A percentile compares a stretch with the other conserved stretches of the same genome.
Evolutionary conservation across 805 yeast genomes (phyloP).

Genomic region (Starmerella stigmatis): DNA sequence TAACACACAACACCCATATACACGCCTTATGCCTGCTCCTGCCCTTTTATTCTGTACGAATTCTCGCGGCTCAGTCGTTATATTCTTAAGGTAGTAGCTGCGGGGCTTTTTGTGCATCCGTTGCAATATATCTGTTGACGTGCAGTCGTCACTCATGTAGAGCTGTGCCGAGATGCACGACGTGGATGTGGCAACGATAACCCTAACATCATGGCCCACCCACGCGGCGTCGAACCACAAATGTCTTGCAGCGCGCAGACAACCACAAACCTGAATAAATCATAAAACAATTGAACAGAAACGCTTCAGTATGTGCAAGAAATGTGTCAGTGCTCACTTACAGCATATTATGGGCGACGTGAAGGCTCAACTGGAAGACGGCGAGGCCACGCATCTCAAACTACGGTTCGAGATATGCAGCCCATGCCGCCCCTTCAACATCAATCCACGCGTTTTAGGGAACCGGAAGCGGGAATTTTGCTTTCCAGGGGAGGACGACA

Average conservation of each 20-base stretch:
- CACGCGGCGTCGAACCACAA: no score
- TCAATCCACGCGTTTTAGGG: background rate
- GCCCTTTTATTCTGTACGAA: no score
- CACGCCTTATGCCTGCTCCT: no score
- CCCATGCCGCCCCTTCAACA: conserved; percentile 2
- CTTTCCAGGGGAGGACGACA: conserved; percentile 15
- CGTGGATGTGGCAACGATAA: background rate
- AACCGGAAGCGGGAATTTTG: background rate
- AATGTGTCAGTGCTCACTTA: background rate
- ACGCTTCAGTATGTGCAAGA: conserved; percentile 1
- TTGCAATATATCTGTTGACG: no score
- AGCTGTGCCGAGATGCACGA: no score
- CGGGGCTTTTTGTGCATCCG: no score
- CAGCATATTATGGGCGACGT: background rate
- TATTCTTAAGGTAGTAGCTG: no score
- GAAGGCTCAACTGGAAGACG: background rate
- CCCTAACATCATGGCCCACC: no score
- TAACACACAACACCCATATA: no score
- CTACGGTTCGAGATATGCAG: background rate
- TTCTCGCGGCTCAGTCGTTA: no score
- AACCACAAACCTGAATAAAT: no score
- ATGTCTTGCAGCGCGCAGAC: background rate
- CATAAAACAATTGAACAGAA: background rate
- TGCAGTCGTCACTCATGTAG: no score
- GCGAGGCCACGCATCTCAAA: background rate